These are phyloP conservation scores for Aspergillus ochraceoroseus DNA, from an alignment of 2,329 filamentous ascomycete species.

Conservation along the genomic window DNA sequence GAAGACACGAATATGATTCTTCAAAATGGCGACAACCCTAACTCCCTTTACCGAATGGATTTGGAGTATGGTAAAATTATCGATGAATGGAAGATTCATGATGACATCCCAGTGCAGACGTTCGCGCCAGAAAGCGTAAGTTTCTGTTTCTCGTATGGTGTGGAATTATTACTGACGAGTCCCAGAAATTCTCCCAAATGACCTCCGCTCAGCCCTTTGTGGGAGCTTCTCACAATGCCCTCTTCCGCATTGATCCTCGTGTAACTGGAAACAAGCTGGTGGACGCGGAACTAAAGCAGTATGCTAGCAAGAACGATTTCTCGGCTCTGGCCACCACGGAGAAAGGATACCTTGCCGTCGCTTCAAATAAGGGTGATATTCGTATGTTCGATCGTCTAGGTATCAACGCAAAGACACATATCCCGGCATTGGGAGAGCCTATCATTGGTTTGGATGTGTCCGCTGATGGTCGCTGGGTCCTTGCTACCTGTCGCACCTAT, in stretches of 20 bases:
- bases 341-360: constrained; percentile 93
- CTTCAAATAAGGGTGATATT: constrained; percentile 96
- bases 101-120: constrained; percentile 85
- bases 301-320: constrained; percentile 95
- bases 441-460: constrained; percentile 94
- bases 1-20: constrained; percentile 86
- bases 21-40: constrained; percentile 75
- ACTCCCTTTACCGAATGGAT: constrained; percentile 95
- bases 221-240: constrained; percentile 83
- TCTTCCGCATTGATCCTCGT: constrained; percentile 91
- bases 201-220: constrained; percentile 92
- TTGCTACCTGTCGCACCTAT: constrained; percentile 91
- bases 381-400: constrained; percentile 93
- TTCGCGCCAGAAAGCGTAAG: constrained; percentile 82
- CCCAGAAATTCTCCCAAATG: constrained; percentile 90
- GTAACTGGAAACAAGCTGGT: constrained; percentile 87
- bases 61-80: constrained; percentile 96
- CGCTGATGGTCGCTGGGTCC: constrained; percentile 90
- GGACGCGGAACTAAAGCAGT: constrained; percentile 89
- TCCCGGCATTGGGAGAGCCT: constrained; percentile 88
- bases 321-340: constrained; percentile 90
- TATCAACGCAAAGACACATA: constrained; percentile 95
- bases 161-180: constrained; percentile 28
- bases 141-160: not conserved
- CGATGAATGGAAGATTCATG: constrained; percentile 97